Evolutionary conservation across 2,329 filamentous ascomycete species (phyloP), one percentile per base, ranked within the genome.

Genomic region (Pyricularia grisea): DNA sequence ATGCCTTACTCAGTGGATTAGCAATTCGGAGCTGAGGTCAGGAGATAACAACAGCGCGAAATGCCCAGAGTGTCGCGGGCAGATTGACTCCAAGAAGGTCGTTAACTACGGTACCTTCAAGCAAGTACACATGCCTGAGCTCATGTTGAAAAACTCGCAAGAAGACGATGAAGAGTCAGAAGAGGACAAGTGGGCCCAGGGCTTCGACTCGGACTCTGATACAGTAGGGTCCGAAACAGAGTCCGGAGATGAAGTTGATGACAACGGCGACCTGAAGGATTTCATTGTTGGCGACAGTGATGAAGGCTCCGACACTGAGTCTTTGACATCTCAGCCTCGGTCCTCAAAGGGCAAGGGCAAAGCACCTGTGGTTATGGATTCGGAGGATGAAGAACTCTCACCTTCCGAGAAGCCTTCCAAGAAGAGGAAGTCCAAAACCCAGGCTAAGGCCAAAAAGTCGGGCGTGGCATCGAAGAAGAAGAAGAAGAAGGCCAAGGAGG

Each of bases 81-180:
- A 79, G 3, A 84, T 95, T 61, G 85, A 92, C 68, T 83, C 88
- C 4, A 85, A 85, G 69, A 89, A 89, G 70, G 85, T 93, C 71
- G 93, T 94, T 69, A 91, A 92, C 70, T 90, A 90, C 74, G 81
- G 85, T 6, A 84, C 88, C 9, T 97, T 97, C 80, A 89, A 88
- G 74, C 88, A 88, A 73, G 87, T 91, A 1, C 86, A 94, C 75
- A 88, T 89, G 78, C 86, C 87, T 12, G 83, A 89, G 0, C 71
- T 67, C 10, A 28, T 60, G 27, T 68, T 12, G 69, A 70, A 42
- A 71, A 71, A 50, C 55, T 20, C 20, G 50, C 66, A 68, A 4
- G 71, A 70, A 25, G 70, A 70, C 27, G 69, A 33, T 17, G 66
- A 50, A 20, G 60, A 65, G 23, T 69, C 67, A 0, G 63, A 71